Evolutionary conservation across 2,329 filamentous ascomycete genomes (phyloP).

Genomic region (Sarocladium brachiariae): DNA sequence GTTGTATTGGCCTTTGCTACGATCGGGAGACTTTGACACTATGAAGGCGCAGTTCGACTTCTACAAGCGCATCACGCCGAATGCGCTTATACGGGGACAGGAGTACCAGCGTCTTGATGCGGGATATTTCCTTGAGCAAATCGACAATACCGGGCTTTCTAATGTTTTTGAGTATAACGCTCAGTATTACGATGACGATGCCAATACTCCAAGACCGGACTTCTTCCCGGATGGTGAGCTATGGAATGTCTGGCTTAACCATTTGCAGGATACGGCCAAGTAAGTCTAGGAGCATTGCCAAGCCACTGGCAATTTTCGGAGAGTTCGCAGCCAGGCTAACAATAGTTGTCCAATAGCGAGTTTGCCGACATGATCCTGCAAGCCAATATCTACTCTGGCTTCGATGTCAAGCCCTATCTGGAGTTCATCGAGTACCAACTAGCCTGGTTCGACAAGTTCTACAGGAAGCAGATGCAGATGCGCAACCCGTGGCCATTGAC

Average conservation of each 20-base stretch:
- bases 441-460: constrained; percentile 11
- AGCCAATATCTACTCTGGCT: constrained; percentile 10
- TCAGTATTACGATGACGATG: constrained; percentile 10
- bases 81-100: constrained; percentile 6
- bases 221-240: constrained; percentile 10
- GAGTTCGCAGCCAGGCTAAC: too few species aligned
- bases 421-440: constrained; percentile 11
- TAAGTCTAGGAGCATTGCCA: neutral
- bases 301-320: neutral
- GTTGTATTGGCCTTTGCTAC: constrained; percentile 9
- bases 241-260: constrained; percentile 11
- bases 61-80: constrained; percentile 10
- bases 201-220: constrained; percentile 1
- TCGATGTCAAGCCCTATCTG: constrained; percentile 10
- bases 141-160: constrained; percentile 9
- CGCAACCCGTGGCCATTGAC: constrained; percentile 6
- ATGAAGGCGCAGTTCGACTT: constrained; percentile 11
- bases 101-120: constrained; percentile 9
- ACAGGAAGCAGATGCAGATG: constrained; percentile 8
- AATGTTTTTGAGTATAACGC: constrained; percentile 11
- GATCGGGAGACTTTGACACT: constrained; percentile 8
- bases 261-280: constrained; percentile 10
- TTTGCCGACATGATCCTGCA: constrained; percentile 11
- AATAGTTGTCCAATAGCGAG: constrained; percentile 3
- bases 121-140: constrained; percentile 8